A percentile compares a stretch with the other conserved stretches of the same genome.
Evolutionary conservation across 305 asterid species (phyloP).

Genomic region (Solanum aculeatissimum): DNA sequence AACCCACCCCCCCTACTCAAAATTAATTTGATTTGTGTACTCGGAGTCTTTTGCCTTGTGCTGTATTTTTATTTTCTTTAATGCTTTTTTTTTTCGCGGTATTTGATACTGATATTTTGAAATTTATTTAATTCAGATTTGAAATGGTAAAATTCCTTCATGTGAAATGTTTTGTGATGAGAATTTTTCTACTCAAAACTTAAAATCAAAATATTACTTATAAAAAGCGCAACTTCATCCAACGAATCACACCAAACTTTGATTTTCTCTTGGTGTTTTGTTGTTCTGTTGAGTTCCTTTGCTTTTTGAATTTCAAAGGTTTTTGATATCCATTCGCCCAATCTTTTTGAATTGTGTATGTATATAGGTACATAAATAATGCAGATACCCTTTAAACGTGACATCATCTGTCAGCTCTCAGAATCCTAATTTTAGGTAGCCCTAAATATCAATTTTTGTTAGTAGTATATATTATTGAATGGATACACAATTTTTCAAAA

Average conservation of each 20-base stretch:
- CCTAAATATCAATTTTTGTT: neutral
- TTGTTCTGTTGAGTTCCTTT: neutral
- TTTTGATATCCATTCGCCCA: neutral
- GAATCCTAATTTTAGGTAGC: neutral
- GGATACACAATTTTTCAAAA: neutral
- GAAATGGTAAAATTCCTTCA: no score
- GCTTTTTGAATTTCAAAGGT: neutral
- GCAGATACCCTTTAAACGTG: neutral
- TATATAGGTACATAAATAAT: neutral
- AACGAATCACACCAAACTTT: rapidly evolving
- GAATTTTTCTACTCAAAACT: neutral
- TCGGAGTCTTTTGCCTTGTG: neutral
- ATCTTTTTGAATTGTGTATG: neutral
- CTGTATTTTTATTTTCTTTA: neutral
- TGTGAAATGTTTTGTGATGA: no score
- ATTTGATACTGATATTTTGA: no score
- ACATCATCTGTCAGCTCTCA: neutral
- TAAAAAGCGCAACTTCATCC: rapidly evolving
- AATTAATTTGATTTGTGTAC: neutral
- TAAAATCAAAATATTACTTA: neutral
- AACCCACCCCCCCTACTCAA: neutral
- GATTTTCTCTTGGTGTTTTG: neutral
- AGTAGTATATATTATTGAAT: neutral
- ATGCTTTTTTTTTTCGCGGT: neutral
- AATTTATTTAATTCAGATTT: no score